Evolutionary conservation across 768 basidiomycete genomes (phyloP), one percentile per base, ranked within the genome.

Genomic region (Guyanaporus albipodus): DNA sequence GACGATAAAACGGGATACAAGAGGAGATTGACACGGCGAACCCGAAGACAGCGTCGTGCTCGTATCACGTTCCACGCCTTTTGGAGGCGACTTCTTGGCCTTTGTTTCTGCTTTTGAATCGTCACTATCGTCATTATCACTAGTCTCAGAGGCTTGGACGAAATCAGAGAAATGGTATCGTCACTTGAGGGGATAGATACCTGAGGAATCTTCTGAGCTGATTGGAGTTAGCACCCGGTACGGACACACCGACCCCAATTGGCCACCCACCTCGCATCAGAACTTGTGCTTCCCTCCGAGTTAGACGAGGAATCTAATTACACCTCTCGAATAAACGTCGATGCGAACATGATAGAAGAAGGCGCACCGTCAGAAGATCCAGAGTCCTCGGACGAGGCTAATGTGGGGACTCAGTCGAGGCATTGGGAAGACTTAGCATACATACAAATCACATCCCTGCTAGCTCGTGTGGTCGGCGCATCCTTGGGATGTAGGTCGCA

Each of bases 1-100:
- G n/a, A n/a, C n/a, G n/a, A n/a, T n/a, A n/a, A n/a, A n/a, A n/a
- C n/a, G n/a, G n/a, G n/a, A n/a, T n/a, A n/a, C n/a, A 19, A 6
- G 27, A 17, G 9, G 31, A 24, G n/a, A n/a, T n/a, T 31, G 23
- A 17, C 4, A 6, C n/a, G 39, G 6, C 55, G 15, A 45, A 64
- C 63, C 60, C 49, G 71, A 71, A 19, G 70, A 67, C 38, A 74
- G 54, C 8, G 73, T 76, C 21, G 42, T 61, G 51, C 73, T 75
- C 3, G 72, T 70, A 38, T 69, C 72, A 39, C 69, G 67, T 18
- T 62, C 59, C 4, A 17, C 37, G 14, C 31, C 21, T 35, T 54
- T 58, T 18, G 9, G 26, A 10, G 49, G 50, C 18, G 15, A 18
- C 38, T 43, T 32, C 33, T 49, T 48, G 41, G 23, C 24, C 22